Percentiles rank a stretch among this genome's conserved stretches.
Conservation (phyloP, 2,329 filamentous ascomycete species). For the Knoxdaviesia capensis region DNA sequence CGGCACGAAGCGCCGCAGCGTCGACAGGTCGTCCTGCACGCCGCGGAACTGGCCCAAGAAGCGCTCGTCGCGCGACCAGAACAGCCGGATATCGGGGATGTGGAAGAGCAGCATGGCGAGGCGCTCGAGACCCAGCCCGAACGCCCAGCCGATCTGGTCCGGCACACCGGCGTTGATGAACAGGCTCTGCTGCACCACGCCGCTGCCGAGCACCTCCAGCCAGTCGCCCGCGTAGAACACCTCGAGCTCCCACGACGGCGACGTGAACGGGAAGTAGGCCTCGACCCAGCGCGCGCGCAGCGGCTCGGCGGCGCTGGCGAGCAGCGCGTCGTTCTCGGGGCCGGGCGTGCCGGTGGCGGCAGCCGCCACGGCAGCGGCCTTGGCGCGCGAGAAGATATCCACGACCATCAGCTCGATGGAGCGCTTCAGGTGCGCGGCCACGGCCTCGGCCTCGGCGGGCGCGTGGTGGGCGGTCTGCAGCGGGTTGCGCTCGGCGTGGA, state of each 20-base stretch:
- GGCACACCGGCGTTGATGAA: constrained; percentile 59
- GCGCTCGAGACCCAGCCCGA: constrained; percentile 81
- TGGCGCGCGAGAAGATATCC: constrained; percentile 67
- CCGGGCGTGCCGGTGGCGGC: constrained; percentile 15
- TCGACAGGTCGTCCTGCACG: constrained; percentile 27
- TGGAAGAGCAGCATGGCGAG: constrained; percentile 96
- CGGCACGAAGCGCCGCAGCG: constrained; percentile 47
- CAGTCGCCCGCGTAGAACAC: constrained; percentile 88
- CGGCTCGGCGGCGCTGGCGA: constrained; percentile 44
- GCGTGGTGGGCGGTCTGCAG: constrained; percentile 55
- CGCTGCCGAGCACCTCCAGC: constrained; percentile 90
- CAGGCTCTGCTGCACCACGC: constrained; percentile 68
- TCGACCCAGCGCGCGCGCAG: constrained; percentile 85
- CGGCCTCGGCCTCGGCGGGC: constrained; percentile 58
- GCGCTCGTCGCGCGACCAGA: constrained; percentile 74
- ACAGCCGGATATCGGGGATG: constrained; percentile 88
- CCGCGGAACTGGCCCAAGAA: constrained; percentile 74
- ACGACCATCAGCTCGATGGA: constrained; percentile 80
- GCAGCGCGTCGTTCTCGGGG: too few relatives aligned
- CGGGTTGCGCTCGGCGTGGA: constrained; percentile 63
- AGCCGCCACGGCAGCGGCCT: constrained; percentile 36
- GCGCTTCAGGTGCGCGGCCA: constrained; percentile 70
- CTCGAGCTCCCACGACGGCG: constrained; percentile 87
- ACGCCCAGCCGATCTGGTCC: constrained; percentile 74
- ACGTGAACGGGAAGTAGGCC: constrained; percentile 94